phyloP scores from a whole-genome alignment of 2,329 filamentous ascomycete genomes.

The Onygenales sp. region DNA sequence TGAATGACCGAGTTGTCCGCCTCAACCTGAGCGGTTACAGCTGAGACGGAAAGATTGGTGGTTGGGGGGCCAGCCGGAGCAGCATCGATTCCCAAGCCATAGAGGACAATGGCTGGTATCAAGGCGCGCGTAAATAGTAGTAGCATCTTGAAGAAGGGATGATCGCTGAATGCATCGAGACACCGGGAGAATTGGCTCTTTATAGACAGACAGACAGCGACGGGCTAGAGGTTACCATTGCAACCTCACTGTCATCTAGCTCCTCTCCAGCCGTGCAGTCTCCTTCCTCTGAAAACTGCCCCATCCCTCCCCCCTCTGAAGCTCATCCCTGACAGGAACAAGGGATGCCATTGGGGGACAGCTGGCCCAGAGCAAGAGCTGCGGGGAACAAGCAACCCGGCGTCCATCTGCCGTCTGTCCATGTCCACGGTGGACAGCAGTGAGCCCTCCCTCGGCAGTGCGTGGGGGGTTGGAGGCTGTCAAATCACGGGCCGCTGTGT shows the following conservation, averaged over 20 bases:
- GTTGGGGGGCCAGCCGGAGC: neutral
- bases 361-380: neutral
- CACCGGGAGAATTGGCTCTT: neutral
- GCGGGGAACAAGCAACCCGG: neutral
- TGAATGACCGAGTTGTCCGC: slow-evolving; percentile 35
- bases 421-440: neutral
- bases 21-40: slow-evolving; percentile 28
- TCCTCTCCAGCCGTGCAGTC: too few relatives aligned
- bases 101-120: neutral
- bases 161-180: neutral
- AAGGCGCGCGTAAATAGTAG: neutral
- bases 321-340: neutral
- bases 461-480: too few relatives aligned
- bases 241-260: too few relatives aligned
- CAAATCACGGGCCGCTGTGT: too few relatives aligned
- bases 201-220: neutral
- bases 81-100: neutral
- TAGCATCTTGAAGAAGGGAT: neutral
- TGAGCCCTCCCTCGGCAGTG: neutral
- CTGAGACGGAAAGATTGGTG: slow-evolving; percentile 21
- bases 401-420: too few relatives aligned
- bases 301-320: too few relatives aligned
- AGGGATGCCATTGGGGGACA: neutral
- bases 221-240: too few relatives aligned
- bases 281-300: too few relatives aligned